phyloP scores from a whole-genome alignment of 1,284 basidiomycete species.

The Marasmius oreades region DNA sequence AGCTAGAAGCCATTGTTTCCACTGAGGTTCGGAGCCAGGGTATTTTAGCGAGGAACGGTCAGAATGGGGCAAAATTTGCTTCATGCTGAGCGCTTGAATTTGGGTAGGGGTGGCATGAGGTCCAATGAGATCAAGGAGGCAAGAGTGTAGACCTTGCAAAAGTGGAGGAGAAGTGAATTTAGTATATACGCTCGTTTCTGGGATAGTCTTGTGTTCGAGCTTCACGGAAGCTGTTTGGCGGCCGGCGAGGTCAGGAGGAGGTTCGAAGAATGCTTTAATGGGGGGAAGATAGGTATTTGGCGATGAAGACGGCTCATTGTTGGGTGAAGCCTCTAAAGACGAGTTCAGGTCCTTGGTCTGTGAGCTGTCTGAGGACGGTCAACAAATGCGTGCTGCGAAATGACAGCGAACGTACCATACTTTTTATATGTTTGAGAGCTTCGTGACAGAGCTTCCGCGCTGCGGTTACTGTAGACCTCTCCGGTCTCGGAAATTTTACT shows the following conservation, averaged over 20 bases:
- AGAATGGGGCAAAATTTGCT: constrained; percentile 45
- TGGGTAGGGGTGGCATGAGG: constrained; percentile 56
- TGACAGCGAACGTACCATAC: not conserved
- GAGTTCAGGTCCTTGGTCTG: not conserved
- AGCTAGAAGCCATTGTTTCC: constrained; percentile 68
- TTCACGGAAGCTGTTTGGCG: no score
- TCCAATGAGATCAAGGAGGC: constrained; percentile 55
- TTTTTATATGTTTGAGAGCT: not conserved
- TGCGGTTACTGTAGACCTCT: not conserved
- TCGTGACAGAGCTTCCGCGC: not conserved
- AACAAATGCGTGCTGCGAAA: not conserved
- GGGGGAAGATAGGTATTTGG: not conserved
- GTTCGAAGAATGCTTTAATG: no score
- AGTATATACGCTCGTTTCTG: not conserved
- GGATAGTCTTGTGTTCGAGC: not conserved
- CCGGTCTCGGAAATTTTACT: not conserved
- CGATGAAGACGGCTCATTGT: not conserved
- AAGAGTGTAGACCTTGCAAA: constrained; percentile 54
- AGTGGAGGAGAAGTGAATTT: constrained; percentile 65
- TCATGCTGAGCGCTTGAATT: constrained; percentile 71
- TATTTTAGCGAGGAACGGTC: constrained; percentile 4
- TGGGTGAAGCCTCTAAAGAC: not conserved
- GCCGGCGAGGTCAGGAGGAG: no score
- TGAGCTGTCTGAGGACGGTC: not conserved
- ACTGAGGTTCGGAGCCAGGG: constrained; percentile 21